Base-by-base conservation (phyloP, 202 grass and related monocot genomes). In the Schoenoplectus tabernaemontani region DNA sequence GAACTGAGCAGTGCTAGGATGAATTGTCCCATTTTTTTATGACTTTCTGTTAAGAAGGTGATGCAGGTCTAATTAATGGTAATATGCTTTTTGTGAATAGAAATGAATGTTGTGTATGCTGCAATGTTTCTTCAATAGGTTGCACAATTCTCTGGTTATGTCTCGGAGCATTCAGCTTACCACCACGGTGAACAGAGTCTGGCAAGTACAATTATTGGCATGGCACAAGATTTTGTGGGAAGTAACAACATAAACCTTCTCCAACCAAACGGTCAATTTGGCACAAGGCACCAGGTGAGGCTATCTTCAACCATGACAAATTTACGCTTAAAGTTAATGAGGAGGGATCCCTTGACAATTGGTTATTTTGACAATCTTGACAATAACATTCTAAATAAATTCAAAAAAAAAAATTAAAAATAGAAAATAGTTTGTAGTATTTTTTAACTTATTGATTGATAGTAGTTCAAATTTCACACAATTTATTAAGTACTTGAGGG, bases 151-250 rank as follows among this genome's bases (percentile, higher is more conserved):
- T 85, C 84, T 60, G 94, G 94, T 83, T 97, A 94, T 82, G 91
- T 97, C 17, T 97, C 91, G 22, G 94, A 97, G 59, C 91, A 94
- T 77, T 93, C 94, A 2, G 94, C 94, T 11, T 97, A 97, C 78
- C 94, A 97, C 85, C 94, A 97, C 51, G 94, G 91, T 47, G 94
- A 97, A 59, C 91, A 93, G 80, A 92, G 91, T 87, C 81, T 97
- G 78, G 87, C 91, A 46, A 81, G 89, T 54, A 93, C 94, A 4
- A 97, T 97, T 54, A 11, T 93, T 89, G 94, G 94, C 77, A 97
- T 97, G 94, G 94, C 94, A 64, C 94, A 97, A 88, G 81, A 84
- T 83, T 97, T 92, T 86, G 94, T 93, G 42, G 94, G 94, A 30
- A 92, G 87, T 84, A 97, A 97, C 84, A 97, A 97, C 59, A 89